phyloP scores from a whole-genome alignment of 441 rosid genomes.

The Euphorbia celastroides region DNA sequence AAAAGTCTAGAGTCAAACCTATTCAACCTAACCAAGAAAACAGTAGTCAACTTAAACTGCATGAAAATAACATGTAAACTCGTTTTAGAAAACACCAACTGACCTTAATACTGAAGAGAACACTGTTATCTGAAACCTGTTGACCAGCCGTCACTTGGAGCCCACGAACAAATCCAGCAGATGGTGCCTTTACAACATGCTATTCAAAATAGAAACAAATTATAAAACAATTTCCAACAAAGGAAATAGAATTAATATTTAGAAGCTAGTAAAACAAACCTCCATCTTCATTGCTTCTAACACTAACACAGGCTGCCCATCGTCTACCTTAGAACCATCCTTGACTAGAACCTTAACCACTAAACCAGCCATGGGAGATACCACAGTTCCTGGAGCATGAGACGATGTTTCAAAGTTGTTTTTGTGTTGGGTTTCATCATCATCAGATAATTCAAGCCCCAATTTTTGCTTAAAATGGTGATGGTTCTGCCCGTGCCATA shows the following conservation, averaged over 20 bases:
- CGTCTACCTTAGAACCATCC: conserved; percentile 64
- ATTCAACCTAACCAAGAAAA: conserved; percentile 15
- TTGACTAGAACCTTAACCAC: conserved; percentile 82
- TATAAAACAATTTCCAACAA: background rate
- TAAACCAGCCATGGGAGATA: conserved; percentile 95
- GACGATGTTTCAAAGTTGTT: conserved; percentile 43
- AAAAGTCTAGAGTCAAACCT: conserved; percentile 6
- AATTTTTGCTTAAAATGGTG: conserved; percentile 60
- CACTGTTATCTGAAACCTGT: conserved; percentile 67
- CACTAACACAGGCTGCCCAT: conserved; percentile 77
- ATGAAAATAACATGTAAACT: conserved; percentile 40
- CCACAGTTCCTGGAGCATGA: conserved; percentile 62
- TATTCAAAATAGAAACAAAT: conserved; percentile 17
- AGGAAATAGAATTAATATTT: conserved; percentile 5
- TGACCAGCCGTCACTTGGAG: conserved; percentile 68
- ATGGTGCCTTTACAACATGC: conserved; percentile 89
- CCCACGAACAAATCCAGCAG: conserved; percentile 56
- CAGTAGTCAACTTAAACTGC: background rate
- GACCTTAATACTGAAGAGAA: conserved; percentile 77
- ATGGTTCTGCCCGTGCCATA: conserved; percentile 66
- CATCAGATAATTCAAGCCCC: conserved; percentile 49
- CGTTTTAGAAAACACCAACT: conserved; percentile 27
- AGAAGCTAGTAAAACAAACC: conserved; percentile 47
- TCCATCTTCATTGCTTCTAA: conserved; percentile 99
- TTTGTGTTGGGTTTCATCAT: conserved; percentile 51